A percentile compares a stretch with the other conserved stretches of the same genome.
Evolutionary conservation across 2,329 filamentous ascomycete species (phyloP).

Genomic region (Teratosphaeria destructans): DNA sequence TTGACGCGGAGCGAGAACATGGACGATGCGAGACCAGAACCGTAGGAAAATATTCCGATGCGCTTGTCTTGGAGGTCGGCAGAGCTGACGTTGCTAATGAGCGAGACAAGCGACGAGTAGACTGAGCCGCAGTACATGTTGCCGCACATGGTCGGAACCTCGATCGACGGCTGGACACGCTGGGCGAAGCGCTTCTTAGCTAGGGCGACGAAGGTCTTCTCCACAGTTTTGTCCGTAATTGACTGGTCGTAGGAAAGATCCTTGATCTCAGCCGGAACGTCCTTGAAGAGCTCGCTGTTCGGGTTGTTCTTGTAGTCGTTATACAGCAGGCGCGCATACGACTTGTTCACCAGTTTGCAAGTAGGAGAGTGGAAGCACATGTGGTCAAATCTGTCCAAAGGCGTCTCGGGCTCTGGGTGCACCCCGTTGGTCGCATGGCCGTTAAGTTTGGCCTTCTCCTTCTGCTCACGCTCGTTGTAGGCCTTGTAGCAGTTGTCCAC

Average conservation of each 20-base stretch:
- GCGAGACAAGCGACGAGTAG: constrained; percentile 39
- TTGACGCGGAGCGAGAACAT: constrained; percentile 41
- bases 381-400: constrained; percentile 44
- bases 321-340: constrained; percentile 43
- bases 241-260: constrained; percentile 37
- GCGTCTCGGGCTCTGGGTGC: constrained; percentile 31
- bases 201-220: constrained; percentile 44
- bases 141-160: constrained; percentile 43
- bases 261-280: constrained; percentile 39
- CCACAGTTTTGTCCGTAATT: constrained; percentile 41
- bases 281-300: constrained; percentile 38
- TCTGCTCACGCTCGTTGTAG: constrained; percentile 40
- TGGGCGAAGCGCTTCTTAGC: constrained; percentile 42
- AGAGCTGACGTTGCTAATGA: constrained; percentile 37
- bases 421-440: constrained; percentile 29
- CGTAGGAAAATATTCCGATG: constrained; percentile 43
- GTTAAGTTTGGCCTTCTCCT: constrained; percentile 33
- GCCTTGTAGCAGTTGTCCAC: constrained; percentile 45
- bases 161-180: constrained; percentile 40
- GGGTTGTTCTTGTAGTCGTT: constrained; percentile 42
- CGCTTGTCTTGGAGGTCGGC: constrained; percentile 40
- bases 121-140: constrained; percentile 48
- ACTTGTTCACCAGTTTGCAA: constrained; percentile 46
- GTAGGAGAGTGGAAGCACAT: constrained; percentile 46
- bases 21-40: constrained; percentile 41